Conservation (phyloP, 495 filamentous ascomycete genomes). For the Tuber brumale region DNA sequence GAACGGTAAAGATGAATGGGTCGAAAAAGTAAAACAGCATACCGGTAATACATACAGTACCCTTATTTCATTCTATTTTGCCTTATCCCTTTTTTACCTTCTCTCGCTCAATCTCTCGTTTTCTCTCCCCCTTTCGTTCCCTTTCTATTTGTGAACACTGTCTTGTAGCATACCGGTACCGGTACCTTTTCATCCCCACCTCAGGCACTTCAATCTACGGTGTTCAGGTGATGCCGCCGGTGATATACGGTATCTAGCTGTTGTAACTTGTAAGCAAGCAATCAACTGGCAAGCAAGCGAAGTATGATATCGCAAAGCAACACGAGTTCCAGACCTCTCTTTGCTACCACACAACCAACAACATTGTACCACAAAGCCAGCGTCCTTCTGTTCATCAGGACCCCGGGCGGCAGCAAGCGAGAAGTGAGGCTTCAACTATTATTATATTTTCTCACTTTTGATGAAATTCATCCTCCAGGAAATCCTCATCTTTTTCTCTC, state of each 20-base stretch:
- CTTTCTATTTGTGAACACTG: background rate
- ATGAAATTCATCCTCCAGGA: background rate
- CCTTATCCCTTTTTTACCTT: background rate
- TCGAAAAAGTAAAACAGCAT: background rate
- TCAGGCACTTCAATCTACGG: background rate
- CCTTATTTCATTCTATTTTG: background rate
- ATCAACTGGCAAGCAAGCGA: background rate
- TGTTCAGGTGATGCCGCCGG: background rate
- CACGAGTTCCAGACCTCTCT: background rate
- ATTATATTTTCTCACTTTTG: background rate
- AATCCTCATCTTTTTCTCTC: background rate
- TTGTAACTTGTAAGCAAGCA: background rate
- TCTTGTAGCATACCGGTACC: background rate
- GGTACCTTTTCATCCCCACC: background rate
- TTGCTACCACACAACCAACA: background rate
- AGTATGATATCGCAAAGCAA: background rate
- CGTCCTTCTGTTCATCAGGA: background rate
- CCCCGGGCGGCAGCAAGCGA: background rate
- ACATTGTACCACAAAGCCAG: background rate
- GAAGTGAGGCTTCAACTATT: background rate
- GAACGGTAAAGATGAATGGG: background rate
- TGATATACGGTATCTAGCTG: background rate
- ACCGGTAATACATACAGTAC: background rate
- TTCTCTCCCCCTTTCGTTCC: background rate
- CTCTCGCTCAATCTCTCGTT: background rate